Conservation (phyloP, 1,284 basidiomycete species). For the Garcileccinum viscosum region DNA sequence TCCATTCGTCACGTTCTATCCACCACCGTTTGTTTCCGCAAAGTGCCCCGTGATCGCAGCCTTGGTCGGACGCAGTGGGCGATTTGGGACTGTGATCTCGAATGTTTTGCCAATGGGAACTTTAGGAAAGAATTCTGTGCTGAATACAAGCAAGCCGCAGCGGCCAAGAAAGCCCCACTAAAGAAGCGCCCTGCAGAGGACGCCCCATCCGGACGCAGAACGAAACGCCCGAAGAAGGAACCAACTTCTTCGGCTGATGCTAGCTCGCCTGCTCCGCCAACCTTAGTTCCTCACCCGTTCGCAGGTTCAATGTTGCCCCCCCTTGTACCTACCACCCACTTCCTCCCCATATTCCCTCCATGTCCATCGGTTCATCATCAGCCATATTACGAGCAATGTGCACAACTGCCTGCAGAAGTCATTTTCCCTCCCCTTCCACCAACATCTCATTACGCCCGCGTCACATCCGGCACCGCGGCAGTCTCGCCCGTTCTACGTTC, state of each 20-base stretch:
- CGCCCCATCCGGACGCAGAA: constrained; percentile 43
- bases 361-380: constrained; percentile 71
- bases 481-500: constrained; percentile 34
- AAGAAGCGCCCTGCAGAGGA: constrained; percentile 49
- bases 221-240: constrained; percentile 57
- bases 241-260: constrained; percentile 32
- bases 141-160: constrained; percentile 55
- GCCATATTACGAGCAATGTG: constrained; percentile 68
- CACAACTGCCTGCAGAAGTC: constrained; percentile 59
- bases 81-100: constrained; percentile 73
- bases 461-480: constrained; percentile 20
- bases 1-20: constrained; percentile 87
- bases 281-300: constrained; percentile 12
- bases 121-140: constrained; percentile 74
- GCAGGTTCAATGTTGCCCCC: constrained; percentile 35
- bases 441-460: constrained; percentile 48
- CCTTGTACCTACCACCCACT: constrained; percentile 43
- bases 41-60: constrained; percentile 68
- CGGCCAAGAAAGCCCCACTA: constrained; percentile 42
- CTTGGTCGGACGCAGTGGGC: constrained; percentile 79
- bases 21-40: constrained; percentile 81
- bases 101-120: constrained; percentile 72
- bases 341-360: constrained; percentile 59
- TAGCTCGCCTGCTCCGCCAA: constrained; percentile 28
- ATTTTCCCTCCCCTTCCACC: constrained; percentile 75